phyloP scores from a whole-genome alignment of 306 rosid genomes.

The Betula pendula region DNA sequence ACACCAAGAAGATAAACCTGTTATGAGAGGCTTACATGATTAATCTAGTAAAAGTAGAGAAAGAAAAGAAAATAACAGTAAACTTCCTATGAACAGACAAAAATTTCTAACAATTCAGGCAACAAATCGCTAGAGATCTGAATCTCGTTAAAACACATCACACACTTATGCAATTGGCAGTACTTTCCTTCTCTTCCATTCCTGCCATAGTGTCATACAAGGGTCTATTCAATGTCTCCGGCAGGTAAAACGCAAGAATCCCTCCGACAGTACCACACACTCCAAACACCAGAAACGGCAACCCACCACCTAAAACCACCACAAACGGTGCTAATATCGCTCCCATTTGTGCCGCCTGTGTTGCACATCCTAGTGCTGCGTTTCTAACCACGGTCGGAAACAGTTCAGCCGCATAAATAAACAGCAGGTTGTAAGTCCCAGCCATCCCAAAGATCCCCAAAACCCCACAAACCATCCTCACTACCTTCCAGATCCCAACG shows the following conservation, averaged over 20 bases:
- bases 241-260: slow-evolving; percentile 64
- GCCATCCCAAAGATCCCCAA: slow-evolving; percentile 93
- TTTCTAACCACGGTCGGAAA: slow-evolving; percentile 93
- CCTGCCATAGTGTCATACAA: slow-evolving; percentile 79
- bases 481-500: slow-evolving; percentile 50
- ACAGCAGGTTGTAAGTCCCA: slow-evolving; percentile 76
- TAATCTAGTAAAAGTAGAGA: not conserved
- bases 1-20: not conserved
- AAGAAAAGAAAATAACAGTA: not conserved
- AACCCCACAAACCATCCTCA: slow-evolving; percentile 66
- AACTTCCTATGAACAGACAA: not conserved
- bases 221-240: slow-evolving; percentile 80
- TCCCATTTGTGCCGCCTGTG: slow-evolving; percentile 86
- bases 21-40: not conserved
- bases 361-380: slow-evolving; percentile 66
- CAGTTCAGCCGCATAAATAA: slow-evolving; percentile 75
- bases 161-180: not conserved
- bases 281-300: slow-evolving; percentile 70
- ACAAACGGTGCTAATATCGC: slow-evolving; percentile 84
- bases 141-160: too few species aligned
- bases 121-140: too few species aligned
- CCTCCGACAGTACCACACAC: slow-evolving; percentile 72
- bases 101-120: too few species aligned
- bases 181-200: slow-evolving; percentile 48
- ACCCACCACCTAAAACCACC: slow-evolving; percentile 71